A percentile compares a stretch with the other conserved stretches of the same genome.
phyloP scores from a whole-genome alignment of 352 stramenopile genomes.

The Pythium plurisporium region DNA sequence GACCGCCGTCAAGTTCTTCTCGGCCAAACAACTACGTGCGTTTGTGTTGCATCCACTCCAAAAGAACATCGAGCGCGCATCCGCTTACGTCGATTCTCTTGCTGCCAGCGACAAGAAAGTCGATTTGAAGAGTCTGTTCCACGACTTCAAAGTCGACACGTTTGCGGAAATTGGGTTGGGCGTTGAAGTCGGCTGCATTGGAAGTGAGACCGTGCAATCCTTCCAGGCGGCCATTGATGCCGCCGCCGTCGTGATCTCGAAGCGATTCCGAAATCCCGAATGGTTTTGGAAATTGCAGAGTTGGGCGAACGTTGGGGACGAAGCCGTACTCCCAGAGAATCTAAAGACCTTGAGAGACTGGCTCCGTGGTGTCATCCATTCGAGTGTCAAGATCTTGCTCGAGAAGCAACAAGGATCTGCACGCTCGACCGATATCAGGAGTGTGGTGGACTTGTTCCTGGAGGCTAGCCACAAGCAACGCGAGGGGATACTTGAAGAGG shows the following conservation, averaged over 20 bases:
- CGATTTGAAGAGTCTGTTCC: constrained; percentile 34
- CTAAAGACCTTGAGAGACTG: constrained; percentile 33
- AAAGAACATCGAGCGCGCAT: constrained; percentile 17
- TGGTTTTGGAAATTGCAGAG: constrained; percentile 60
- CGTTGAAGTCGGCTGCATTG: constrained; percentile 39
- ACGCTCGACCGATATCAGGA: constrained; percentile 18
- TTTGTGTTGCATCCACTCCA: constrained; percentile 18
- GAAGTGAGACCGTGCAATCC: constrained; percentile 26
- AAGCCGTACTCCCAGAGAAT: constrained; percentile 31
- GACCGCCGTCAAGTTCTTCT: constrained; percentile 10
- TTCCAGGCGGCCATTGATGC: constrained; percentile 49
- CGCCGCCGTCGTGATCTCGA: constrained; percentile 26
- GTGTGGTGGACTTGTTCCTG: constrained; percentile 21
- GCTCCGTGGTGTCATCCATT: constrained; percentile 17
- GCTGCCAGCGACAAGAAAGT: not conserved
- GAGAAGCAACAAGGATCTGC: too few relatives aligned
- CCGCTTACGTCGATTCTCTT: constrained; percentile 3
- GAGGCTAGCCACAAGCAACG: constrained; percentile 8
- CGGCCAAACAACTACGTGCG: constrained; percentile 23
- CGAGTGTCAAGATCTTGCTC: not conserved
- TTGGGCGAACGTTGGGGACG: constrained; percentile 36
- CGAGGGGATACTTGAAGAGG: constrained; percentile 33
- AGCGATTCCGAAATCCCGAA: constrained; percentile 35
- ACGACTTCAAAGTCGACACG: constrained; percentile 47
- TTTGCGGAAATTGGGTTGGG: constrained; percentile 56